Base-by-base conservation (phyloP, 345 rosid species). In the Turritis glabra region DNA sequence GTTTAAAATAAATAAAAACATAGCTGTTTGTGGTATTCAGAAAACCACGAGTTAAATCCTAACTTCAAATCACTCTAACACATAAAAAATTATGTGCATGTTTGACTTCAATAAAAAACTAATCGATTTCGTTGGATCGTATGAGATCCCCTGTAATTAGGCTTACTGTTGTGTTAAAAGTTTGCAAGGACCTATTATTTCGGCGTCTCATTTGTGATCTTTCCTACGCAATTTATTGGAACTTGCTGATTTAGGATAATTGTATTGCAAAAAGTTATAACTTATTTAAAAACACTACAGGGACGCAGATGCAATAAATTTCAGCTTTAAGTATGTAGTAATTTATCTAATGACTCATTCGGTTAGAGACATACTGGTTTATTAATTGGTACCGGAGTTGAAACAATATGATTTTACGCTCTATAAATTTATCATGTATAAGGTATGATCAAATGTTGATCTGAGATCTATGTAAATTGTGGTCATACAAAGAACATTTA, bases 131-230 rank as follows among this genome's bases (percentile, higher is more conserved):
- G 29, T 64, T 54, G 56, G 55, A 64, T 73, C 57, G 9, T 44
- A 41, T 8, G 29, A 44, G 22, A 64, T 47, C 35, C 53, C 68
- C 47, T 56, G 66, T 40, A 27, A 57, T 66, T 57, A 57, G 72
- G 72, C 37, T 58, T 66, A 26, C 67, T 74, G 44, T 37, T 74
- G 60, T 47, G 59, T 35, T 66, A 57, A 57, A 66, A 47, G 52
- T 67, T 46, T 75, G 62, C 60, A 50, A 27, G 27, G 73, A 26
- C 67, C 78, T 56, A 74, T 74, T 74, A 47, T 66, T 56, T 47
- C 43, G 63, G 70, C 63, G 63, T 51, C 70, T 27, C 69, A 48
- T 33, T 32, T 30, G 43, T 41, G 57, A 55, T 74, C 17, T 18
- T 13, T 43, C 64, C 55, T 73, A 53, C 19, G 8, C 22, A 22